Evolutionary conservation across 306 rosid genomes (phyloP).

Genomic region (Hylodesmum podocarpum): DNA sequence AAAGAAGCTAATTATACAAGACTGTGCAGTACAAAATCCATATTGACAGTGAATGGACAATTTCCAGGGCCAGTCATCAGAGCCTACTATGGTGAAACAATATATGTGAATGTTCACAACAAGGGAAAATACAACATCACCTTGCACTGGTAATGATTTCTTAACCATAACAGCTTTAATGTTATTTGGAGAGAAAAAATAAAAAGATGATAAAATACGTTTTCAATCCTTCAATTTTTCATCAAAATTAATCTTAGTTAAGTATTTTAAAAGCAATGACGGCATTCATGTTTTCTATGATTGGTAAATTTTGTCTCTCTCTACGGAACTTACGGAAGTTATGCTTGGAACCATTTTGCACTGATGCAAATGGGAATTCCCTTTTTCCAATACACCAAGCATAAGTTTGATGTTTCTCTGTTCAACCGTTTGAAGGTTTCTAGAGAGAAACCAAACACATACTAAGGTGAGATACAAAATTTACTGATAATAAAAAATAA

Average conservation of each 20-base stretch:
- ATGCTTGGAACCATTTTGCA: too few relatives aligned
- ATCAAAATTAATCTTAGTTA: background rate
- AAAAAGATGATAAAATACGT: background rate
- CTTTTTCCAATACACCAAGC: too few relatives aligned
- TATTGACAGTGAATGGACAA: conserved; percentile 39
- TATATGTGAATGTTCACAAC: conserved; percentile 36
- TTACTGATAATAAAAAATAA: background rate
- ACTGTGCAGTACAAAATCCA: conserved; percentile 28
- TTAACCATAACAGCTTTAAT: background rate
- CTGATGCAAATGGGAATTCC: too few relatives aligned
- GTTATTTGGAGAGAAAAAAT: background rate
- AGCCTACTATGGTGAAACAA: conserved; percentile 25
- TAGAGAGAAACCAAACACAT: too few relatives aligned
- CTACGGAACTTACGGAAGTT: background rate
- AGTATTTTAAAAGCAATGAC: background rate
- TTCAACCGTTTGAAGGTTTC: too few relatives aligned
- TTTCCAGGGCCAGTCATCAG: conserved; percentile 37
- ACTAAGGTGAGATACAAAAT: background rate
- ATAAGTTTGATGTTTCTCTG: too few relatives aligned
- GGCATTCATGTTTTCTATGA: background rate
- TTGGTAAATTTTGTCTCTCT: background rate
- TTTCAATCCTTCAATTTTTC: background rate
- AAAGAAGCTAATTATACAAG: conserved; percentile 32
- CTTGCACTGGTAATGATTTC: conserved; percentile 49
- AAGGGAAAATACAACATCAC: conserved; percentile 47